These are phyloP conservation scores for Polytolypa hystricis DNA, from an alignment of 2,329 filamentous ascomycete species.

Conservation along the genomic window DNA sequence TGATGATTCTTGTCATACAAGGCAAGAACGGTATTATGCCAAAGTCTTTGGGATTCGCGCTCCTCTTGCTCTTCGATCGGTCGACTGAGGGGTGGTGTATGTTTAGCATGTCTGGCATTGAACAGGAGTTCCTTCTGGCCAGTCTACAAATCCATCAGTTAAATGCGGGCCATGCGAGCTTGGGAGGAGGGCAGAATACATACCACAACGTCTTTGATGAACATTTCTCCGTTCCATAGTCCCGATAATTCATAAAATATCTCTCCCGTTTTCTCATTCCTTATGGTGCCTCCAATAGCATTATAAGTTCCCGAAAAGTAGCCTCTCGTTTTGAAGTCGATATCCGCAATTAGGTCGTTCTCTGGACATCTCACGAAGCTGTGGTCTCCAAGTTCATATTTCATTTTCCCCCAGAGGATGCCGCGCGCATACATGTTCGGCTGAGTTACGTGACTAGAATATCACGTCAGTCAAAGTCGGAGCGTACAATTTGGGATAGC, in stretches of 20 bases:
- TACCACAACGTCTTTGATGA: slow-evolving; percentile 70
- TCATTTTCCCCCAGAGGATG: slow-evolving; percentile 98
- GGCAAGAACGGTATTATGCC: slow-evolving; percentile 69
- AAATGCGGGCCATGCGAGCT: neutral
- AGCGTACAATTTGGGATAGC: slow-evolving; percentile 15
- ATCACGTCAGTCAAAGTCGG: neutral
- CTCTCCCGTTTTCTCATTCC: slow-evolving; percentile 76
- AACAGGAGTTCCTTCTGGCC: slow-evolving; percentile 85
- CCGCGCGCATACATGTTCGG: slow-evolving; percentile 98
- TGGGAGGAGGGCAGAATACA: slow-evolving; percentile 19
- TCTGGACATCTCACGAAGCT: slow-evolving; percentile 88
- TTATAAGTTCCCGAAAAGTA: slow-evolving; percentile 97
- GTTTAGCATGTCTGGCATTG: slow-evolving; percentile 67
- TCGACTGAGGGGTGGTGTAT: slow-evolving; percentile 60
- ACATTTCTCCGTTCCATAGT: slow-evolving; percentile 92
- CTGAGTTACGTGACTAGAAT: slow-evolving; percentile 70
- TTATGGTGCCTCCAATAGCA: slow-evolving; percentile 84
- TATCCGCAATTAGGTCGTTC: slow-evolving; percentile 71
- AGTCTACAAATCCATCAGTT: slow-evolving; percentile 45
- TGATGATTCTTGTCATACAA: slow-evolving; percentile 80
- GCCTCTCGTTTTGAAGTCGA: slow-evolving; percentile 98
- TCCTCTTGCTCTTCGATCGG: slow-evolving; percentile 79
- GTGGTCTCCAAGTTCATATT: slow-evolving; percentile 95
- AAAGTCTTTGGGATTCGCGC: slow-evolving; percentile 79
- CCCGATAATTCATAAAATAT: slow-evolving; percentile 84